phyloP scores from a whole-genome alignment of 106 monocot genomes.

The Dactylorhiza incarnata region DNA sequence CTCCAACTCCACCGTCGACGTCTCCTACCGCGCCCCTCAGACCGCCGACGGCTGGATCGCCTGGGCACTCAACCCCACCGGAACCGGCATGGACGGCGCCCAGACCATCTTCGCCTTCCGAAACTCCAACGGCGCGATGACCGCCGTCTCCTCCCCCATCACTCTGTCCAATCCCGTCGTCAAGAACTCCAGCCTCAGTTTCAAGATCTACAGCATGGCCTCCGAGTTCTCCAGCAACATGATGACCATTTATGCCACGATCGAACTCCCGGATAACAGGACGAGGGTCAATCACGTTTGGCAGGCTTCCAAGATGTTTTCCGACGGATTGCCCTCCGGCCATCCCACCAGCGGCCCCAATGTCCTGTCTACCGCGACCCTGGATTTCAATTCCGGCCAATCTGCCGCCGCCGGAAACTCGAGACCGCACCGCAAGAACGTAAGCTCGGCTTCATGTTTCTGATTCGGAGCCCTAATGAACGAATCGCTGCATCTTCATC shows the following conservation, averaged over 20 bases:
- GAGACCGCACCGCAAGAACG: conserved; percentile 44
- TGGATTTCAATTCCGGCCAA: conserved; percentile 40
- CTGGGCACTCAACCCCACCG: conserved; percentile 64
- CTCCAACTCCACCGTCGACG: conserved; percentile 31
- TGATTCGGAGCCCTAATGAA: no score
- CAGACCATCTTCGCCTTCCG: conserved; percentile 58
- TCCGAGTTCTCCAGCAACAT: conserved; percentile 23
- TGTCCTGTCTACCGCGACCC: conserved; percentile 1
- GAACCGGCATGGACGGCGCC: conserved; percentile 42
- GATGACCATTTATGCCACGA: conserved; percentile 41
- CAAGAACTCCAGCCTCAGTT: conserved; percentile 14
- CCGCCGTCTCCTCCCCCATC: conserved; percentile 25
- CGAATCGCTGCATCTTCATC: no score
- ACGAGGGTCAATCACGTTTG: conserved; percentile 31
- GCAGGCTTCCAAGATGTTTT: conserved; percentile 23
- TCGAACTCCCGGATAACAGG: conserved; percentile 23
- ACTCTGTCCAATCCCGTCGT: conserved; percentile 3
- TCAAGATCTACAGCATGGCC: conserved; percentile 9
- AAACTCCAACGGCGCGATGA: conserved; percentile 7
- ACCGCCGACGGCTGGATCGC: conserved; percentile 49
- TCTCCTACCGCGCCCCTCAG: conserved; percentile 66
- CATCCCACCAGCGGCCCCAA: conserved; percentile 7
- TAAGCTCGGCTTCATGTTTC: conserved; percentile 18
- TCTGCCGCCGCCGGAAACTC: conserved; percentile 17
- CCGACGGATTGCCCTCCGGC: neutral